Percentiles rank a stretch among this genome's conserved stretches.
phyloP scores from a whole-genome alignment of 176 grass and related monocot genomes.

The Paspalum notatum region DNA sequence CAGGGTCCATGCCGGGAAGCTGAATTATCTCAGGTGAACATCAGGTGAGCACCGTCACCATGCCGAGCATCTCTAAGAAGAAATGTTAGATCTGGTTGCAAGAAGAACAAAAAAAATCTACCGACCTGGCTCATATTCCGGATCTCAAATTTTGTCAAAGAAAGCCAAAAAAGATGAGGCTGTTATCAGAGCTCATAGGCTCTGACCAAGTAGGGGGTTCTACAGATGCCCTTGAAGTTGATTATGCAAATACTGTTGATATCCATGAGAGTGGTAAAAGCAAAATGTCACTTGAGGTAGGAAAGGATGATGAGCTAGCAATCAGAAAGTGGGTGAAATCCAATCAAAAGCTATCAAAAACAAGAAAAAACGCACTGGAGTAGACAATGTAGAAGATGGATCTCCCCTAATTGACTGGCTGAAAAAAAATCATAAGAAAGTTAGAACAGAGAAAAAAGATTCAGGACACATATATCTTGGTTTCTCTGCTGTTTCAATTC shows the following conservation, averaged over 20 bases:
- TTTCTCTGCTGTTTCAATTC: conserved; percentile 42
- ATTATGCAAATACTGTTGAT: conserved; percentile 40
- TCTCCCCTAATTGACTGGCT: conserved; percentile 67
- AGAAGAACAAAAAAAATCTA: conserved; percentile 41
- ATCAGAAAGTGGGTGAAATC: conserved; percentile 40
- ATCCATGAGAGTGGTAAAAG: conserved; percentile 30
- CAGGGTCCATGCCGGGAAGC: too few relatives aligned
- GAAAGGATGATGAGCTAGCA: conserved; percentile 27
- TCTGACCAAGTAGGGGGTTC: not conserved
- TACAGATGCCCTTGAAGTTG: conserved; percentile 31
- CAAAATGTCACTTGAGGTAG: conserved; percentile 17
- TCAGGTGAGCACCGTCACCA: too few relatives aligned
- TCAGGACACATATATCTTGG: conserved; percentile 39
- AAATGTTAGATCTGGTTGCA: conserved; percentile 33
- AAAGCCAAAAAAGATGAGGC: conserved; percentile 63
- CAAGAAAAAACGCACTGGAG: conserved; percentile 45
- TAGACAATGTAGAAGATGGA: conserved; percentile 58
- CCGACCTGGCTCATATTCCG: conserved; percentile 15
- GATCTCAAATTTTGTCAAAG: conserved; percentile 45
- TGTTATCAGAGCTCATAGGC: conserved; percentile 68
- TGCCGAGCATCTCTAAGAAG: conserved; percentile 42
- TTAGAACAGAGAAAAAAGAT: conserved; percentile 46
- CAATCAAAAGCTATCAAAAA: conserved; percentile 27
- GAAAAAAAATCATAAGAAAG: conserved; percentile 65
- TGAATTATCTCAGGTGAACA: too few relatives aligned